Evolutionary conservation across 2,329 filamentous ascomycete genomes (phyloP).

Genomic region (Aspergillus vadensis): DNA sequence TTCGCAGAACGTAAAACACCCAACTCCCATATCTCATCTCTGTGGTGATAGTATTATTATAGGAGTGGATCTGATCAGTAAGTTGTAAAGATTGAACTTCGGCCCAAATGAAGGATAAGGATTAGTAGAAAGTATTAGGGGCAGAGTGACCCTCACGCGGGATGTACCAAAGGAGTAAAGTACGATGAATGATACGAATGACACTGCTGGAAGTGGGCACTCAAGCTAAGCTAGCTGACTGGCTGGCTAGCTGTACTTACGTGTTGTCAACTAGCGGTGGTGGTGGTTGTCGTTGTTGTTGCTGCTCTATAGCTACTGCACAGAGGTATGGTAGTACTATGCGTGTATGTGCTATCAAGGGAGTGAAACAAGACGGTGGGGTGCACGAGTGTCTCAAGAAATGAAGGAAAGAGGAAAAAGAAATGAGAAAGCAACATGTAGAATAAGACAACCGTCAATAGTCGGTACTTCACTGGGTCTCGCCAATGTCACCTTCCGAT

Average conservation of each 20-base stretch:
- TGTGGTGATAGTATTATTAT: too few relatives aligned
- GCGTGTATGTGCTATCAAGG: neutral
- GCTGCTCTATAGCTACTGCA: neutral
- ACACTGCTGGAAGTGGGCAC: neutral
- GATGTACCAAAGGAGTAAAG: too few relatives aligned
- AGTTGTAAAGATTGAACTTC: too few relatives aligned
- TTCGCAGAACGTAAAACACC: too few relatives aligned
- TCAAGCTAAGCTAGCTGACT: neutral
- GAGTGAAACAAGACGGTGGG: neutral
- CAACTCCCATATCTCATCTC: too few relatives aligned
- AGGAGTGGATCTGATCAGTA: too few relatives aligned
- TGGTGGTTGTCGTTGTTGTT: too few relatives aligned
- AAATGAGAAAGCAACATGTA: neutral
- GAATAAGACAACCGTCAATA: neutral
- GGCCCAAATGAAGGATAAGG: too few relatives aligned
- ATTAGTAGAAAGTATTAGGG: too few relatives aligned
- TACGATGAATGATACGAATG: neutral
- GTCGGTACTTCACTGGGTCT: neutral
- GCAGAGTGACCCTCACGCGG: neutral
- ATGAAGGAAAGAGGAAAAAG: neutral
- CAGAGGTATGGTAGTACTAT: neutral
- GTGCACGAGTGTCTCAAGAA: neutral
- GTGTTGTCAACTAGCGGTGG: neutral
- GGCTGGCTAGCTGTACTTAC: neutral
- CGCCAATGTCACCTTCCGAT: constrained; percentile 25